Base-by-base conservation (phyloP, 2,329 filamentous ascomycete species). In the Botrytis medusae region DNA sequence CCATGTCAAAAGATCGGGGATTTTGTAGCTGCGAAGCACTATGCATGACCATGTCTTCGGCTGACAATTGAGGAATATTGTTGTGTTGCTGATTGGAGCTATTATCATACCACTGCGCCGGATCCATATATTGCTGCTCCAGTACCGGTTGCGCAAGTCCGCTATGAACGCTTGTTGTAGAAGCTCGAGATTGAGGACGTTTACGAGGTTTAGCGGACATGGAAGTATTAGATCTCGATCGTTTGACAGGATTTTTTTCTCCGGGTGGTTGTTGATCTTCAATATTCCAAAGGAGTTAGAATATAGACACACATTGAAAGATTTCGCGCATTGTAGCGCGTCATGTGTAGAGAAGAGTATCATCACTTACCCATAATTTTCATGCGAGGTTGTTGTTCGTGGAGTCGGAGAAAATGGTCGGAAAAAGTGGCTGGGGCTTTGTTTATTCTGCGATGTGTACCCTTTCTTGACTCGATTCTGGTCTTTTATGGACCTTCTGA, bases 11-110 rank as follows among this genome's bases (percentile, higher is more conserved):
- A 29, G 84, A 83, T 71, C 84, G 84, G 62, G 83, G 83, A 65
- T 84, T 82, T 75, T 88, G 86, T 78, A 90, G 84, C 75, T 89
- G 88, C 34, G 86, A 84, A 42, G 86, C 85, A 29, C 87, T 86
- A 72, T 89, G 87, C 74, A 91, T 82, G 65, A 91, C 86, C 82
- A 90, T 86, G 74, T 89, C 88, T 76, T 90, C 89, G 37, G 87
- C 82, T 4, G 87, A 85, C 83, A 90, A 85, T 71, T 80, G 78
- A 59, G 81, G 77, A 57, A 76, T 75, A 44, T 79, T 77, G 57
- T 78, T 76, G 32, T 77, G 79, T 71, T 79, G 78, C 59, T 75
- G 70, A 51, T 80, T 79, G 18, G 77, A 59, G 73, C 77, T 78
- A 20, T 77, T 75, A 44, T 81, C 78, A 75, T 79, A 81, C 80